phyloP scores from a whole-genome alignment of 148 eudicot genomes.

The Polygonum aviculare region DNA sequence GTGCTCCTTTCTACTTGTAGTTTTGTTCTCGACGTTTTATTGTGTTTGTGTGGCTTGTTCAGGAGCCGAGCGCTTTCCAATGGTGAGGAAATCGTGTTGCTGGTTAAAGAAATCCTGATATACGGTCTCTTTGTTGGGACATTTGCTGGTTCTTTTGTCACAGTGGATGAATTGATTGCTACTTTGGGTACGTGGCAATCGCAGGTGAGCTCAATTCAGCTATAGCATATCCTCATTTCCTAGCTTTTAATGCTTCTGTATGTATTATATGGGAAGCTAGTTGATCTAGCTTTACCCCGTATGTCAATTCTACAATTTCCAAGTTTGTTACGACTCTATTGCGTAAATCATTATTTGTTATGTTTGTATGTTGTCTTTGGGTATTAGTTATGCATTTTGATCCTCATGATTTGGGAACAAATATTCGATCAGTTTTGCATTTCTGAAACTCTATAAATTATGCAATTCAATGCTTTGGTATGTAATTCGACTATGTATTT shows the following conservation, averaged over 20 bases:
- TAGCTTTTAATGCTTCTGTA: not conserved
- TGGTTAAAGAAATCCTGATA: slow-evolving; percentile 72
- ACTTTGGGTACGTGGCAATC: slow-evolving; percentile 77
- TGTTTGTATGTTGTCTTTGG: no score
- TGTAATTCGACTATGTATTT: no score
- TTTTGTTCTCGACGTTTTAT: not conserved
- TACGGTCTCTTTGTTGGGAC: slow-evolving; percentile 89
- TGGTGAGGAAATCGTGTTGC: slow-evolving; percentile 50
- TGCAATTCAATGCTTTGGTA: no score
- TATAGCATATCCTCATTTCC: not conserved
- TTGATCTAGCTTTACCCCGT: not conserved
- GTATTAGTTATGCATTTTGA: no score
- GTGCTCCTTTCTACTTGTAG: not conserved
- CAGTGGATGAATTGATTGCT: slow-evolving; percentile 85
- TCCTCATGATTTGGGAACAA: no score
- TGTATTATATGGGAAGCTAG: not conserved
- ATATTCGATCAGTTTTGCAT: no score
- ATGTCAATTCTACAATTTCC: not conserved
- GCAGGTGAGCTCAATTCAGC: slow-evolving; percentile 37
- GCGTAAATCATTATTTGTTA: no score
- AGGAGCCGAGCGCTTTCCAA: slow-evolving; percentile 46
- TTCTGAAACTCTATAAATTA: no score
- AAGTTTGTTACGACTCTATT: not conserved
- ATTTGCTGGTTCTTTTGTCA: slow-evolving; percentile 86
- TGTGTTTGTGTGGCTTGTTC: slow-evolving; percentile 3